Evolutionary conservation across 352 stramenopile species (phyloP).

Genomic region (Chrysophaeum taylorii): DNA sequence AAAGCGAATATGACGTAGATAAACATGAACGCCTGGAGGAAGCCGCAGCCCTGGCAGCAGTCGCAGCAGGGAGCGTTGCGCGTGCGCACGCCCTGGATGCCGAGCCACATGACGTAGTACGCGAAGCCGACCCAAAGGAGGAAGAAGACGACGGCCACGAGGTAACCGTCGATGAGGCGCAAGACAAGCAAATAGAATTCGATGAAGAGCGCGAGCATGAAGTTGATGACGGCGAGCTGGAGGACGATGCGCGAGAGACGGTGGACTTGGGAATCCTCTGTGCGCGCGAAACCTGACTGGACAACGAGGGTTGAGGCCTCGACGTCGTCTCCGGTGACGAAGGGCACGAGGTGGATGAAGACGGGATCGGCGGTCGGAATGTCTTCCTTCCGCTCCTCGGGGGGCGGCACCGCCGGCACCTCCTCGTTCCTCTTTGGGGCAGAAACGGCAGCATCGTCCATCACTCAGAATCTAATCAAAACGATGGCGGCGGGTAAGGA

Average conservation of each 20-base stretch:
- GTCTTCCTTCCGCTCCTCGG: too few species aligned
- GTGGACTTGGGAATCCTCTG: not conserved
- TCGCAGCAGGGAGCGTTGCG: not conserved
- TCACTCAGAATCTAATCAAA: too few species aligned
- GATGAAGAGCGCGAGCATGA: not conserved
- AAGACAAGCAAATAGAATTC: not conserved
- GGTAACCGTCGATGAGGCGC: not conserved
- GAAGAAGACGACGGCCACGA: not conserved
- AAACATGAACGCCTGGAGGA: not conserved
- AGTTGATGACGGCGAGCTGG: not conserved
- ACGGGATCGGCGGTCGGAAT: too few species aligned
- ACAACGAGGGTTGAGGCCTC: too few species aligned
- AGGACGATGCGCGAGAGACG: not conserved
- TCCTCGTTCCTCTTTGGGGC: too few species aligned
- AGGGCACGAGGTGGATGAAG: too few species aligned
- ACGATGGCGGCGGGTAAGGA: too few species aligned
- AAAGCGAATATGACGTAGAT: not conserved
- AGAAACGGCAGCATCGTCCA: too few species aligned
- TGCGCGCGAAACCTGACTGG: too few species aligned
- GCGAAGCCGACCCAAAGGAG: not conserved
- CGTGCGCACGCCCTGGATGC: not conserved
- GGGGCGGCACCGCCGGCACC: too few species aligned
- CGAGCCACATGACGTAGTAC: not conserved
- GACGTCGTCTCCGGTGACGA: too few species aligned
- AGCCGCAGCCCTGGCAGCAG: not conserved